These are phyloP conservation scores for Sindora glabra DNA, from an alignment of 306 rosid genomes.

Conservation along the genomic window DNA sequence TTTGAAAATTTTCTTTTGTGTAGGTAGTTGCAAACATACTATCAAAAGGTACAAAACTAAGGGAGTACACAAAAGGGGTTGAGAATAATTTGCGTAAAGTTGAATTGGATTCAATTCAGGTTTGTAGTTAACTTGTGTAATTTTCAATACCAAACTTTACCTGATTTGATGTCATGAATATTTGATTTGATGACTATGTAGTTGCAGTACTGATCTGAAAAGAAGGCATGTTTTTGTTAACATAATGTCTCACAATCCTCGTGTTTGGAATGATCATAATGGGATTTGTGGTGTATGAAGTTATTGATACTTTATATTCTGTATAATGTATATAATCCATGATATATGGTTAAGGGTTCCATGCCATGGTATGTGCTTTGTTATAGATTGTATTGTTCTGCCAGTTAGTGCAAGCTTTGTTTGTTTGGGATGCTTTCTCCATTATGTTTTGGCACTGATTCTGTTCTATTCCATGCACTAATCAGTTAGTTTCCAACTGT, in stretches of 20 bases:
- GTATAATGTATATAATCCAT: not conserved
- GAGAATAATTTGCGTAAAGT: constrained; percentile 90
- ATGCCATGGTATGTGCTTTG: not conserved
- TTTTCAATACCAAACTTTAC: not conserved
- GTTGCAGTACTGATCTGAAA: not conserved
- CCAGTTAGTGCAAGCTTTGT: not conserved
- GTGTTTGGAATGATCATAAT: not conserved
- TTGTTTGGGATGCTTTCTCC: no score
- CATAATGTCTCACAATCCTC: not conserved
- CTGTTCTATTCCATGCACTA: not conserved
- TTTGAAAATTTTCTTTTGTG: not conserved
- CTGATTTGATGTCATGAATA: not conserved
- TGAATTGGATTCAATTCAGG: constrained; percentile 97
- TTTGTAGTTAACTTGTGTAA: constrained; percentile 21
- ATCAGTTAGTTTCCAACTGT: not conserved
- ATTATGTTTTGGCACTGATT: not conserved
- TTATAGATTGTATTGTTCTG: not conserved
- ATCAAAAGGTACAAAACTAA: constrained; percentile 75
- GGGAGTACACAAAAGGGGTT: constrained; percentile 88
- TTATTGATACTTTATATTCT: not conserved
- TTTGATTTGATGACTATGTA: not conserved
- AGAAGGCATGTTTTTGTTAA: not conserved
- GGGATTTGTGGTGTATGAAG: not conserved
- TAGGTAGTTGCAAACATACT: constrained; percentile 89
- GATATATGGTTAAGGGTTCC: not conserved